Evolutionary conservation across 768 basidiomycete species (phyloP).

Genomic region (Panaeolus cyanescens): DNA sequence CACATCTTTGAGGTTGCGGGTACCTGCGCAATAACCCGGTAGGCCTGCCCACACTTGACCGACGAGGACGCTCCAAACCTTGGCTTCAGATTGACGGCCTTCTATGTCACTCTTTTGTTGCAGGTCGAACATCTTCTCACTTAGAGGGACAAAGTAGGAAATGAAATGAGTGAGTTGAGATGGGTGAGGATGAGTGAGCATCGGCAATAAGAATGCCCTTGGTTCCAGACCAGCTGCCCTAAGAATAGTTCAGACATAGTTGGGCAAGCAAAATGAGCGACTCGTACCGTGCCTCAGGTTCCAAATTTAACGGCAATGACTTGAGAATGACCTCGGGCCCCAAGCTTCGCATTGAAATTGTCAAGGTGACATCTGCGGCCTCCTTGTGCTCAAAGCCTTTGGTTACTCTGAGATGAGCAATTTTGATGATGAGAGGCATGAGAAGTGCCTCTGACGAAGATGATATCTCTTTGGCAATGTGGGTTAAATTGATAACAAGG

Average conservation of each 20-base stretch:
- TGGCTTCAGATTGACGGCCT: constrained; percentile 79
- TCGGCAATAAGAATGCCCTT: constrained; percentile 88
- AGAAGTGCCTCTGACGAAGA: constrained; percentile 74
- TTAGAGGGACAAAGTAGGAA: constrained; percentile 89
- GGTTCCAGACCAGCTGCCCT: constrained; percentile 80
- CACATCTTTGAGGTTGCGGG: constrained; percentile 74
- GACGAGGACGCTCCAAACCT: constrained; percentile 93
- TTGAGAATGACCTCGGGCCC: constrained; percentile 82
- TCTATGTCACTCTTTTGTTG: constrained; percentile 80
- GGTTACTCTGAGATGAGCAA: constrained; percentile 74
- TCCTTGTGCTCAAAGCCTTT: constrained; percentile 92
- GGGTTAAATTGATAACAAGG: constrained; percentile 62
- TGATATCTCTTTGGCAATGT: constrained; percentile 41
- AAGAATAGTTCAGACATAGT: constrained; percentile 6
- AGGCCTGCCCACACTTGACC: constrained; percentile 94
- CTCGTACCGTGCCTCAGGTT: constrained; percentile 75
- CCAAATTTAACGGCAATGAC: constrained; percentile 82
- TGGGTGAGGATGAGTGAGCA: constrained; percentile 78
- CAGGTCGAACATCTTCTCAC: constrained; percentile 89
- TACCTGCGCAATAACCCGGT: constrained; percentile 85
- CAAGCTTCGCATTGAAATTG: constrained; percentile 79
- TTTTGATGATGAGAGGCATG: constrained; percentile 64
- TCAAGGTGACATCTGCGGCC: constrained; percentile 76
- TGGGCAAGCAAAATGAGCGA: background rate
- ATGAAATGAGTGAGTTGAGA: constrained; percentile 86